Evolutionary conservation across 2,329 filamentous ascomycete genomes (phyloP).

Genomic region (Talaromyces sp.): DNA sequence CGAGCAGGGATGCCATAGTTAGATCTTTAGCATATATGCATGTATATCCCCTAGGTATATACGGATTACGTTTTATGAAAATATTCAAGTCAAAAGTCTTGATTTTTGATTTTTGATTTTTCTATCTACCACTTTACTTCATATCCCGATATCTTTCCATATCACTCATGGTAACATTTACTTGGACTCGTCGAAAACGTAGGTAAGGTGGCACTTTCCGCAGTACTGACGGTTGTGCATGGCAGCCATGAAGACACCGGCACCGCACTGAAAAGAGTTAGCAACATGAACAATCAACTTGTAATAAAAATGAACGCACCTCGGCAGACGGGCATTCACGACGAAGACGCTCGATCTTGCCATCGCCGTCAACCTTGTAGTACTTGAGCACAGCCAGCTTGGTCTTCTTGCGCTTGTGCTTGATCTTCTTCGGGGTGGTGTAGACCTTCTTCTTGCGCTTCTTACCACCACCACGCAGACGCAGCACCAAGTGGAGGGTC

Average conservation of each 20-base stretch:
- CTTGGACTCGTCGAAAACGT: constrained; percentile 64
- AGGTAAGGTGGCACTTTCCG: constrained; percentile 65
- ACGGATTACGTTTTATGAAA: not conserved
- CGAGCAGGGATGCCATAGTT: constrained; percentile 21
- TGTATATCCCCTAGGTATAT: too few species aligned
- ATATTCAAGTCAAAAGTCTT: constrained; percentile 3
- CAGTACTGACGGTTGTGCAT: constrained; percentile 99
- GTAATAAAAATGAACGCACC: constrained; percentile 51
- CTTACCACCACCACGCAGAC: constrained; percentile 97
- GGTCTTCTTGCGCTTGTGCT: constrained; percentile 99
- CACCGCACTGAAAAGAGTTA: constrained; percentile 68
- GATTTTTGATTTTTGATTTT: constrained; percentile 3
- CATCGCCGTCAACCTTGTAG: constrained; percentile 99
- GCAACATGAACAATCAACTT: constrained; percentile 3
- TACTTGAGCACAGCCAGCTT: constrained; percentile 99
- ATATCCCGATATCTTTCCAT: not conserved
- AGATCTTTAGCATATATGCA: not conserved
- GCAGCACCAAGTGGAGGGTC: constrained; percentile 95
- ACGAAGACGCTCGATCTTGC: constrained; percentile 99
- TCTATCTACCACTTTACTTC: constrained; percentile 9
- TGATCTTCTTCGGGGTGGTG: constrained; percentile 99
- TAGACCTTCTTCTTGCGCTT: constrained; percentile 99
- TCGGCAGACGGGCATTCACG: constrained; percentile 92
- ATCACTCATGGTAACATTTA: constrained; percentile 29
- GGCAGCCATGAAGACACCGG: constrained; percentile 99